Evolutionary conservation across 148 eudicot genomes (phyloP).

Genomic region (Salicornia ramosissima): DNA sequence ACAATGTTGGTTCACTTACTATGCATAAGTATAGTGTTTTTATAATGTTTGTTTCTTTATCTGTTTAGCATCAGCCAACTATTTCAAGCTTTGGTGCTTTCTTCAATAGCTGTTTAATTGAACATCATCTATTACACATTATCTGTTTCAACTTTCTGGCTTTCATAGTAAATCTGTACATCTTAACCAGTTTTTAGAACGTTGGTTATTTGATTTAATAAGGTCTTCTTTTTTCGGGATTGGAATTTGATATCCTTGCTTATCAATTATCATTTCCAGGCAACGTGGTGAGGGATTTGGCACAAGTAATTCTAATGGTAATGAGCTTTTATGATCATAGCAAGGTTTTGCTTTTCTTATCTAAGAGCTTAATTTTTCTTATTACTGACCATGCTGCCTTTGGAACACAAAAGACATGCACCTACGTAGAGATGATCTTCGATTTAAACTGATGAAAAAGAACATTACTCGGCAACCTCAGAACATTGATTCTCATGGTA

Average conservation of each 20-base stretch:
- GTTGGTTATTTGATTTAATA: neutral
- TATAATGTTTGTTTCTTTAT: neutral
- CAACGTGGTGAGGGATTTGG: constrained; percentile 42
- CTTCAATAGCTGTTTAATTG: neutral
- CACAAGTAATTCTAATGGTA: constrained; percentile 47
- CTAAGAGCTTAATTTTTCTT: constrained; percentile 19
- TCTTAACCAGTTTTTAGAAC: neutral
- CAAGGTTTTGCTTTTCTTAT: constrained; percentile 10
- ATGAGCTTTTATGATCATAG: constrained; percentile 16
- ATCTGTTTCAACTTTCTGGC: neutral
- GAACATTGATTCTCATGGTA: constrained; percentile 32
- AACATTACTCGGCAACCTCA: constrained; percentile 23
- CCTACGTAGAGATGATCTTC: constrained; percentile 67
- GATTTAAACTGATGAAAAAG: constrained; percentile 68
- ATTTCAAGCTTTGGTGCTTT: neutral
- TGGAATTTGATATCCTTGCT: constrained; percentile 9
- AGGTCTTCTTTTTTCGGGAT: neutral
- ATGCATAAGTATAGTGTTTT: neutral
- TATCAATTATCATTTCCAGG: constrained; percentile 37
- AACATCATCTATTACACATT: neutral
- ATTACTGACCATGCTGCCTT: constrained; percentile 30
- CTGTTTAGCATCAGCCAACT: neutral
- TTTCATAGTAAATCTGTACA: neutral
- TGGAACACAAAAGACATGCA: constrained; percentile 35
- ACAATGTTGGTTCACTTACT: neutral